Conservation (phyloP, 257 asterid species). For the Lycium barbarum region DNA sequence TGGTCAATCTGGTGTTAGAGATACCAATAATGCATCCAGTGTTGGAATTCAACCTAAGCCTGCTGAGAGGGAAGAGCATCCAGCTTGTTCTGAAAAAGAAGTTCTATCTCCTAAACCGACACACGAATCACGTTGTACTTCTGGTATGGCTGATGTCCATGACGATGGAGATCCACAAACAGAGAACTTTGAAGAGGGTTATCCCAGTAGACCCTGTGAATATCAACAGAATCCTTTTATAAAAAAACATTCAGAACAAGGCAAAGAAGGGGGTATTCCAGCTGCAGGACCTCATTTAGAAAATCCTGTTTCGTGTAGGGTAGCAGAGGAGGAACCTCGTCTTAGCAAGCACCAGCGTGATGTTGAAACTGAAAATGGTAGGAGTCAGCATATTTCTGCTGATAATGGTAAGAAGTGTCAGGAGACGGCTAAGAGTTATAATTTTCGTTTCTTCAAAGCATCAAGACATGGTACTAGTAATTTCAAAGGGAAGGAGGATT, state of each 20-base stretch:
- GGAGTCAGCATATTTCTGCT: slow-evolving; percentile 19
- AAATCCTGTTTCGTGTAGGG: slow-evolving; percentile 26
- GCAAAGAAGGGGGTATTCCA: slow-evolving; percentile 24
- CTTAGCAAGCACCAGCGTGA: slow-evolving; percentile 28
- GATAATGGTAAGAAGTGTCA: slow-evolving; percentile 28
- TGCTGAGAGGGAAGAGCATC: slow-evolving; percentile 35
- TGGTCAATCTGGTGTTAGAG: slow-evolving; percentile 47
- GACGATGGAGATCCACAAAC: slow-evolving; percentile 31
- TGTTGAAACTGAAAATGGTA: slow-evolving; percentile 34
- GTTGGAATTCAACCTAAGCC: slow-evolving; percentile 36
- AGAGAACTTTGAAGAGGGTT: slow-evolving; percentile 33
- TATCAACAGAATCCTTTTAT: not conserved
- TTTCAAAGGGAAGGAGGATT: slow-evolving; percentile 36
- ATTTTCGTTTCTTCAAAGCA: slow-evolving; percentile 4
- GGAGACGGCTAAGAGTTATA: slow-evolving; percentile 25
- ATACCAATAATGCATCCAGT: slow-evolving; percentile 39
- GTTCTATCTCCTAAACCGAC: slow-evolving; percentile 32
- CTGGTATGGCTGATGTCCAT: slow-evolving; percentile 28
- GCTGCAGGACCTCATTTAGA: slow-evolving; percentile 37
- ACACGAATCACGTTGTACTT: slow-evolving; percentile 32
- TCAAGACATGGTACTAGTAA: slow-evolving; percentile 23
- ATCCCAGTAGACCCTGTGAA: not conserved
- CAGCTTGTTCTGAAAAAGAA: slow-evolving; percentile 37
- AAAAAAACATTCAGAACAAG: slow-evolving; percentile 35
- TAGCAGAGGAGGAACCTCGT: slow-evolving; percentile 34